Conservation (phyloP, 1,284 basidiomycete species). For the Ganoderma multipileum region DNA sequence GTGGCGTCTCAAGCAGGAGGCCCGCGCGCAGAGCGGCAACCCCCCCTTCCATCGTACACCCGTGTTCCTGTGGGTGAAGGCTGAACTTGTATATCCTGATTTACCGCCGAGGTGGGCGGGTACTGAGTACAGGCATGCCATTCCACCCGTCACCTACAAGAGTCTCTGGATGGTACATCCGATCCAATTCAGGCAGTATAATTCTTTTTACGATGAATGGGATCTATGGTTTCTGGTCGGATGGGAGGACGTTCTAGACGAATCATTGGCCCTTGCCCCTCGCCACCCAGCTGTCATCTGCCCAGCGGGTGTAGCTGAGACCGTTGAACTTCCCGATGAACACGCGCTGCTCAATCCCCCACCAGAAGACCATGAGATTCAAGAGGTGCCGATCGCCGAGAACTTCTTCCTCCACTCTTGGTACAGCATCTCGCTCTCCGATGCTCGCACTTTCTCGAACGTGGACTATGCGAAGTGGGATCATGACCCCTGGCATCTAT, state of each 20-base stretch:
- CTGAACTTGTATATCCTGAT: not conserved
- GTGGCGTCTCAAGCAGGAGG: not conserved
- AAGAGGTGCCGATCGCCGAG: not conserved
- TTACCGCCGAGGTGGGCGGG: not conserved
- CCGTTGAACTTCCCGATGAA: not conserved
- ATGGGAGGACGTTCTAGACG: not conserved
- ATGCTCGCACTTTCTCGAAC: not conserved
- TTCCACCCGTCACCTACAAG: not conserved
- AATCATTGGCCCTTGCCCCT: too few species aligned
- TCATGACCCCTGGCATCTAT: not conserved
- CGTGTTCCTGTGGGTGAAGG: not conserved
- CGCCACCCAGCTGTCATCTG: too few species aligned
- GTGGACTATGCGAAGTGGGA: not conserved
- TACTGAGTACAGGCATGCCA: not conserved
- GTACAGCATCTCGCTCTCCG: not conserved
- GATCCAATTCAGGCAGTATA: not conserved
- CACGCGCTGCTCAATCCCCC: not conserved
- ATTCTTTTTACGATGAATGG: not conserved
- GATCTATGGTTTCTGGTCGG: not conserved
- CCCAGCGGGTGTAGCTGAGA: too few species aligned
- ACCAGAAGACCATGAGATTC: not conserved
- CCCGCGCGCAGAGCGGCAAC: not conserved
- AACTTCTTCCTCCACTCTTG: not conserved
- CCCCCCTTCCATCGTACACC: not conserved
- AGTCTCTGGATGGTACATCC: not conserved